These are phyloP conservation scores for Karstenula rhodostoma DNA, from an alignment of 2,329 filamentous ascomycete species.

Conservation along the genomic window DNA sequence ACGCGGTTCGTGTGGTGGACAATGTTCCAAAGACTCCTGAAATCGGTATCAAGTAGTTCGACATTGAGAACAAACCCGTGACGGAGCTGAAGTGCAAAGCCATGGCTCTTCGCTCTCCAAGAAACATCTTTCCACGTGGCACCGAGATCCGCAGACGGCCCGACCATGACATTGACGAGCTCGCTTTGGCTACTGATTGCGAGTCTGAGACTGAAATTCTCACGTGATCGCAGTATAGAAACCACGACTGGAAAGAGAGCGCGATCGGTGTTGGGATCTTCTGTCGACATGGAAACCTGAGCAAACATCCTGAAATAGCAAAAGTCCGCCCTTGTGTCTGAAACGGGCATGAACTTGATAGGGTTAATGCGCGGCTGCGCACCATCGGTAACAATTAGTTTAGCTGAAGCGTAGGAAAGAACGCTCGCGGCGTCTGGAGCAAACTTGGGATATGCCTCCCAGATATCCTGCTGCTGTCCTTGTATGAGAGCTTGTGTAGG, in stretches of 20 bases:
- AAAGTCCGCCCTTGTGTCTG: slow-evolving; percentile 77
- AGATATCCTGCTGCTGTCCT: slow-evolving; percentile 81
- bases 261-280: slow-evolving; percentile 70
- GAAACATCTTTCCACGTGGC: slow-evolving; percentile 82
- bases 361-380: slow-evolving; percentile 56
- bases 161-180: slow-evolving; percentile 76
- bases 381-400: slow-evolving; percentile 56
- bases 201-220: slow-evolving; percentile 74
- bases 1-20: slow-evolving; percentile 85
- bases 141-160: slow-evolving; percentile 71
- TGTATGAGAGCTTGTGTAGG: slow-evolving; percentile 71
- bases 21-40: slow-evolving; percentile 79
- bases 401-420: slow-evolving; percentile 65
- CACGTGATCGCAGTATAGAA: slow-evolving; percentile 75
- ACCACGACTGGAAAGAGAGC: slow-evolving; percentile 77
- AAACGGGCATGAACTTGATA: slow-evolving; percentile 75
- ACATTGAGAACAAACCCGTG: slow-evolving; percentile 78
- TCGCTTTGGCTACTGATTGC: slow-evolving; percentile 82
- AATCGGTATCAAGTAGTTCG: slow-evolving; percentile 78
- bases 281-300: slow-evolving; percentile 77
- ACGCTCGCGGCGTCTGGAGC: slow-evolving; percentile 75
- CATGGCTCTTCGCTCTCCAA: slow-evolving; percentile 74
- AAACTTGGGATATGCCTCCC: slow-evolving; percentile 78
- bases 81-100: slow-evolving; percentile 74
- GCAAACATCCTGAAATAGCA: slow-evolving; percentile 81